phyloP scores from a whole-genome alignment of 495 filamentous ascomycete species.

The Aspergillus homomorphus region DNA sequence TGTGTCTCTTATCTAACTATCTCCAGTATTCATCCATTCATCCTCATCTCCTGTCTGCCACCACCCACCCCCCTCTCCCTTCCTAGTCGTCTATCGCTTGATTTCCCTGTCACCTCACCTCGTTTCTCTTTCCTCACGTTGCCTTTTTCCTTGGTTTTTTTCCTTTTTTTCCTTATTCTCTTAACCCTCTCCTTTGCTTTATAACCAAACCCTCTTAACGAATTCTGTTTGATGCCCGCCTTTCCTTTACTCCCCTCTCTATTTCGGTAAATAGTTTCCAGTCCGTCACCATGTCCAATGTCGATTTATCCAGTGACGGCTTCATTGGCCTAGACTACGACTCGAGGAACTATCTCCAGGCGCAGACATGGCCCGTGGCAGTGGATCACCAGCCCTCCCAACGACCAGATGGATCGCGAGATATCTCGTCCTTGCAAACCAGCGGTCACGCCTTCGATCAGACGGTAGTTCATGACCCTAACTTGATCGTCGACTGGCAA shows the following conservation, averaged over 20 bases:
- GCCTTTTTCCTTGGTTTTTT: conserved; percentile 7
- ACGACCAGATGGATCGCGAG: conserved; percentile 37
- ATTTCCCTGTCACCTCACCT: background rate
- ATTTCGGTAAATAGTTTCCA: conserved; percentile 11
- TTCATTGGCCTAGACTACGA: conserved; percentile 50
- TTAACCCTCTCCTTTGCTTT: conserved; percentile 10
- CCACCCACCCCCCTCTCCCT: conserved; percentile 3
- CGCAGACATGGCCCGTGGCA: conserved; percentile 42
- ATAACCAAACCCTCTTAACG: background rate
- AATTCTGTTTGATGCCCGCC: background rate
- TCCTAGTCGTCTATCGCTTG: background rate
- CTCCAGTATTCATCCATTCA: background rate
- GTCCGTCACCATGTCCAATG: conserved; percentile 40
- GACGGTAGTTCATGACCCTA: conserved; percentile 42
- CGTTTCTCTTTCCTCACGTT: conserved; percentile 7
- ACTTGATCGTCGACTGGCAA: conserved; percentile 50
- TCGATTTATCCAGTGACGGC: conserved; percentile 43
- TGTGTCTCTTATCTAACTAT: background rate
- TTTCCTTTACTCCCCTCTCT: conserved; percentile 6
- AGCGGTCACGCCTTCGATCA: conserved; percentile 47
- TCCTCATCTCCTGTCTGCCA: too few relatives aligned
- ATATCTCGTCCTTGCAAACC: conserved; percentile 46
- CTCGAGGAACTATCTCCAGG: conserved; percentile 46
- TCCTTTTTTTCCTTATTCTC: conserved; percentile 8
- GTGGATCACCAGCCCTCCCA: conserved; percentile 38